Evolutionary conservation across 2,329 filamentous ascomycete genomes (phyloP), one percentile per base, ranked within the genome.

Genomic region (Bipolaris sorokiniana): DNA sequence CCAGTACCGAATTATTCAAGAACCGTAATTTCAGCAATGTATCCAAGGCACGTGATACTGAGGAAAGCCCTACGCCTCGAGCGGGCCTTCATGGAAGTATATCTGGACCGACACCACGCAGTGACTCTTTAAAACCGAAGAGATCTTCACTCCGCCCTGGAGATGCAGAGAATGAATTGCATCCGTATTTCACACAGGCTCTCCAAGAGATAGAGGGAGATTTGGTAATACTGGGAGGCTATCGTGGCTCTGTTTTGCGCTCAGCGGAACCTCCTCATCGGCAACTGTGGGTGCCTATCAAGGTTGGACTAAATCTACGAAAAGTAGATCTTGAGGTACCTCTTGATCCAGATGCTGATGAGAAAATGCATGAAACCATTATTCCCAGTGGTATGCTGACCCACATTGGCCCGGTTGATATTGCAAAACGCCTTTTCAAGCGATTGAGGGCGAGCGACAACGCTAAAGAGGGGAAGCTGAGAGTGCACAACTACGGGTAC

Each of bases 281-380:
- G n/a, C 92, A 96, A 72, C 79, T 97, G 0, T 98, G 94, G 94
- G 91, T 96, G 1, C 93, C 93, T 0, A 88, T 97, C 70, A 97
- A 97, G 76, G 89, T 97, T 26, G 93, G 94, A 1, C 79, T 98
- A 48, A 97, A 96, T 66, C 85, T 97, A 59, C 88, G 93, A 53
- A 97, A 95, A 72, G 93, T 94, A 2, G 91, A 98, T 72, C 82
- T 98, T 3, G 92, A 96, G 73, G 89, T 98, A 9, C 93, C 92
- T 0, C 78, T 97, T 4, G 84, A 90, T 13, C 86, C 86, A 1
- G 89, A 92, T 66, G 93, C 96, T 54, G 94, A 97, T 69, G 89
- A 92, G 66, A 84, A 80, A 5, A 95, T 95, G 87, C 87, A 90
- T 63, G 84, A 96, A 56, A 87, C 82, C n/a, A 92, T 98, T 58